Base-by-base conservation (phyloP, 129 eudicot species). In the Helichrysum umbraculigerum region DNA sequence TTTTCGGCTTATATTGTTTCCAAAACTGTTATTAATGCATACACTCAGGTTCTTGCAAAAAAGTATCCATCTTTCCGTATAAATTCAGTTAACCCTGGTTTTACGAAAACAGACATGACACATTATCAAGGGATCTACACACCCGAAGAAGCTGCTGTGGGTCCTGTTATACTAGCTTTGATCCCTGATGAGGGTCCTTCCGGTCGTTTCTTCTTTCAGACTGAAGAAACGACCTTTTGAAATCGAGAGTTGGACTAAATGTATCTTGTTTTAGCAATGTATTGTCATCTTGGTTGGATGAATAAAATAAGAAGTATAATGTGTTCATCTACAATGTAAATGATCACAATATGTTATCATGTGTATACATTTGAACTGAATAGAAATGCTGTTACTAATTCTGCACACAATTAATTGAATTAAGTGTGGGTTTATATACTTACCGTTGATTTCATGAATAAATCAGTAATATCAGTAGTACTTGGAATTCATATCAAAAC, bases 171-270 rank as follows among this genome's bases (percentile, higher is more conserved):
- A 50, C 79, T 75, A 17, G 79, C 72, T 64, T 75, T 75, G 72
- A 64, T 50, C 16, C 72, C 72, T 0, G 64, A 64, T 29, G 79
- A 75, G 5, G 79, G 79, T 65, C 79, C 72, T 7, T 30, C 79
- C 0, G 72, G 72, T 51, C 79, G 72, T 65, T 75, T 65, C 64
- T 75, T 75, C 52, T 75, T 75, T 66, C 79, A 75, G 44, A 75
- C 34, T 2, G 72, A 75, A 65, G 79, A 65, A 65, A 75, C 79
- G 2, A 75, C 35, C 52, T 75, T 75, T 51, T 75, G 35, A 51
- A 30, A 75, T 19, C 62, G 1, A 72, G 19, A 62, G 28, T n/a
- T 62, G 33, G 62, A 62, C 6, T 7, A 2, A 7, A 63, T 29
- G 61, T 63, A 62, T 2, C 4, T 6, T 5, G 51, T 11, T 28